Percentiles rank a stretch among this genome's conserved stretches.
Evolutionary conservation across 208 protist genomes (phyloP).

Genomic region (Trypanosoma caninum): DNA sequence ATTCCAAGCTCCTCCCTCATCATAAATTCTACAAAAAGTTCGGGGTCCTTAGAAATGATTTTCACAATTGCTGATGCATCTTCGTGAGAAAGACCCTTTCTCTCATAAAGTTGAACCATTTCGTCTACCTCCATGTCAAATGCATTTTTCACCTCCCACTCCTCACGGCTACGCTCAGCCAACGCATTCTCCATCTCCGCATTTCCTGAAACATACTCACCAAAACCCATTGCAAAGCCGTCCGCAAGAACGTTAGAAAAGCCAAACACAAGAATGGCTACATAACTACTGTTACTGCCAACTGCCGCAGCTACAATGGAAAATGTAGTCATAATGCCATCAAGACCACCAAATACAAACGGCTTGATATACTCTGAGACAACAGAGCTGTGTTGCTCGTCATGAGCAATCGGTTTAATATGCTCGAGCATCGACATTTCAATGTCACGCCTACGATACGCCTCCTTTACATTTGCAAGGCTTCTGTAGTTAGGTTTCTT

Average conservation of each 20-base stretch:
- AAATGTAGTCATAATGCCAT: conserved; percentile 96
- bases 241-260: conserved; percentile 95
- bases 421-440: conserved; percentile 79
- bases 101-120: conserved; percentile 94
- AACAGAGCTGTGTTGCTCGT: conserved; percentile 77
- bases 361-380: conserved; percentile 93
- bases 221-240: conserved; percentile 95
- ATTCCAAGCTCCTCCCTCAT: conserved; percentile 94
- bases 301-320: conserved; percentile 90
- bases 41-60: conserved; percentile 92
- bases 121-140: conserved; percentile 92
- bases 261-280: conserved; percentile 87
- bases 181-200: conserved; percentile 91
- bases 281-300: conserved; percentile 80
- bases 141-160: conserved; percentile 94
- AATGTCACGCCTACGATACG: conserved; percentile 63
- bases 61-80: conserved; percentile 90
- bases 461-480: conserved; percentile 47
- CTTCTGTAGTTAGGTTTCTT: conserved; percentile 60
- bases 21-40: conserved; percentile 95
- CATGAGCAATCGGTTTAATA: conserved; percentile 60
- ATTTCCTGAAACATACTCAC: conserved; percentile 90
- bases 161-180: conserved; percentile 84
- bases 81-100: conserved; percentile 87
- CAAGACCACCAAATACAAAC: conserved; percentile 93